These are phyloP conservation scores for Cyberlindnera misumaiensis DNA, from an alignment of 805 yeast species.

Conservation along the genomic window DNA sequence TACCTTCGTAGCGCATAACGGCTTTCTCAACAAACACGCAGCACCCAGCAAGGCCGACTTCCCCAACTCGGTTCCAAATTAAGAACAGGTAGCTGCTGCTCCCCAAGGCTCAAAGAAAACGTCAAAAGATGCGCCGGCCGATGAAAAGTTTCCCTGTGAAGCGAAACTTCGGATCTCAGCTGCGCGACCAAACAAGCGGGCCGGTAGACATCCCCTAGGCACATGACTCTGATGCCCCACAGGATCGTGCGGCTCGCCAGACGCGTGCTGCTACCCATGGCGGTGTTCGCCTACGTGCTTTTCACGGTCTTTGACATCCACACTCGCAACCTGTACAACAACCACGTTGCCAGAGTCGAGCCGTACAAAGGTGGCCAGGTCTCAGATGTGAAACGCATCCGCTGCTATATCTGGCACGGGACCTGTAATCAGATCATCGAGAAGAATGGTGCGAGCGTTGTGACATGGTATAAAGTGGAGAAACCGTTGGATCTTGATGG, in stretches of 20 bases:
- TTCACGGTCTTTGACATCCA: conserved; percentile 15
- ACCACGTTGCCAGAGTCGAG: conserved; percentile 8
- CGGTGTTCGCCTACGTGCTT: conserved; percentile 7
- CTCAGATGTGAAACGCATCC: conserved; percentile 24
- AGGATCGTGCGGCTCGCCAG: conserved; percentile 8
- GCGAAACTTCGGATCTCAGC: no score
- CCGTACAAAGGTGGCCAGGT: conserved; percentile 26
- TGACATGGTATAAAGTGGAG: conserved; percentile 22
- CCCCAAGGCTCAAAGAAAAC: no score
- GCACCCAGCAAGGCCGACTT: no score
- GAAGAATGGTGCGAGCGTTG: conserved; percentile 6
- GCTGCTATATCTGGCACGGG: conserved; percentile 27
- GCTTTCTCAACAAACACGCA: no score
- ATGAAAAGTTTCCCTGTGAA: no score
- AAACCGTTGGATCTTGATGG: conserved; percentile 22
- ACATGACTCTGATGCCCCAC: neutral
- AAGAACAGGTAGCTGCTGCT: no score
- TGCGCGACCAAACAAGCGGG: no score
- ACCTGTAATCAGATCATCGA: conserved; percentile 22
- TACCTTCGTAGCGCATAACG: no score
- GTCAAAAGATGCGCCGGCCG: no score
- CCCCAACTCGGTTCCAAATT: no score
- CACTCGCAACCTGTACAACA: conserved; percentile 16
- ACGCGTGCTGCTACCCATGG: conserved; percentile 14
- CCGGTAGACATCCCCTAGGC: no score